Evolutionary conservation across 1,284 basidiomycete species (phyloP).

Genomic region (Austroboletus niveus): DNA sequence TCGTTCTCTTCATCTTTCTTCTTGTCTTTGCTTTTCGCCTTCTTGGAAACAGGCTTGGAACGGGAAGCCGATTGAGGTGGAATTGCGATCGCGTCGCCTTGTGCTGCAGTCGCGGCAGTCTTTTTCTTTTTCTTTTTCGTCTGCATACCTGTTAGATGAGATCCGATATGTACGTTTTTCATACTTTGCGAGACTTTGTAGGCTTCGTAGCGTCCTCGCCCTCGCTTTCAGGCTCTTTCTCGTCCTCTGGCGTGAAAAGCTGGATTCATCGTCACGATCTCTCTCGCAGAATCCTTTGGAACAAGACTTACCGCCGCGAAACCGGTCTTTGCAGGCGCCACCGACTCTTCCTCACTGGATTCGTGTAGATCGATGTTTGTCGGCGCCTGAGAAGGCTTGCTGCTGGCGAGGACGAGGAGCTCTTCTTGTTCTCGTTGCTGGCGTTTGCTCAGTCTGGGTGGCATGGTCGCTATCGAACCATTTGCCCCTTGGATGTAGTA

Average conservation of each 20-base stretch:
- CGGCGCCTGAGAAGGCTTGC: conserved; percentile 13
- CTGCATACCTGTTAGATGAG: conserved; percentile 14
- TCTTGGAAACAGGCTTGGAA: conserved; percentile 45
- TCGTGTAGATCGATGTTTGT: conserved; percentile 25
- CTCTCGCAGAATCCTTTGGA: neutral
- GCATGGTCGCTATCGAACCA: conserved; percentile 41
- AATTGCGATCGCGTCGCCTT: conserved; percentile 11
- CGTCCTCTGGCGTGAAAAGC: conserved; percentile 37
- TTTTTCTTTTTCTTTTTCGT: conserved; percentile 59
- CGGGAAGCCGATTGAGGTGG: conserved; percentile 6
- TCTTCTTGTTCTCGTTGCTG: conserved; percentile 85
- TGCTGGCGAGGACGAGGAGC: conserved; percentile 50
- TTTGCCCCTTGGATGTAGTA: conserved; percentile 5
- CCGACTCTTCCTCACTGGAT: conserved; percentile 27
- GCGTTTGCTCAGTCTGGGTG: conserved; percentile 77
- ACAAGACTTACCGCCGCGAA: conserved; percentile 56
- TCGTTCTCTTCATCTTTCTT: conserved; percentile 72
- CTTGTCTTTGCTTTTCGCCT: conserved; percentile 57
- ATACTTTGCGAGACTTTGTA: conserved; percentile 46
- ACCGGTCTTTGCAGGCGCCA: conserved; percentile 32
- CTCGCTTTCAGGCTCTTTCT: conserved; percentile 36
- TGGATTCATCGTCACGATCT: conserved; percentile 22
- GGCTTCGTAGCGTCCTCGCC: conserved; percentile 28
- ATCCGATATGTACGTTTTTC: neutral
- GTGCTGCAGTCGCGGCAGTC: conserved; percentile 12